A percentile compares a stretch with the other conserved stretches of the same genome.
phyloP scores from a whole-genome alignment of 768 basidiomycete species.

The Lactarius sp. region DNA sequence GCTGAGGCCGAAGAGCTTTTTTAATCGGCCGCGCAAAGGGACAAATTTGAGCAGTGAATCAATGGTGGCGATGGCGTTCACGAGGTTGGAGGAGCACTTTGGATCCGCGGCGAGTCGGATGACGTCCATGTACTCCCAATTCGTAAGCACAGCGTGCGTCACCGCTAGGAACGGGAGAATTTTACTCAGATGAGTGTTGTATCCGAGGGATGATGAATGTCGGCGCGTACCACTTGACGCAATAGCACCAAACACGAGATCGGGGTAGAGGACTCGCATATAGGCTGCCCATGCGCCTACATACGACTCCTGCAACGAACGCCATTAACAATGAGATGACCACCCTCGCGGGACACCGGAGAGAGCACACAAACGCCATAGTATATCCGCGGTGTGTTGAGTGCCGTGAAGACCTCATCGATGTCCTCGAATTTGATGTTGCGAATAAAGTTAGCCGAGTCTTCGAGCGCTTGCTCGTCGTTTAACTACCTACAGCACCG shows the following conservation, averaged over 20 bases:
- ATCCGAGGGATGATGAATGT: background rate
- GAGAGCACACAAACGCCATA: constrained; percentile 62
- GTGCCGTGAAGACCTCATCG: constrained; percentile 63
- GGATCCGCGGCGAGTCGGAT: constrained; percentile 66
- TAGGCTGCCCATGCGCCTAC: constrained; percentile 93
- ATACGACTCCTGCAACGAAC: constrained; percentile 67
- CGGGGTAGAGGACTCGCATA: constrained; percentile 83
- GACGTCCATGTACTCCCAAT: constrained; percentile 89
- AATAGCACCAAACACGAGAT: constrained; percentile 84
- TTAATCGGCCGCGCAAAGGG: constrained; percentile 48
- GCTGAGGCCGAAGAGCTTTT: constrained; percentile 70
- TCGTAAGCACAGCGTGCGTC: constrained; percentile 74
- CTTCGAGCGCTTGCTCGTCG: constrained; percentile 84
- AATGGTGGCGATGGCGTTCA: constrained; percentile 53
- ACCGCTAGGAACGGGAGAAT: constrained; percentile 46
- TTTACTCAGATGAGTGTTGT: background rate
- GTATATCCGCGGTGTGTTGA: constrained; percentile 82
- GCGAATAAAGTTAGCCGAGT: constrained; percentile 89
- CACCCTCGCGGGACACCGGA: background rate
- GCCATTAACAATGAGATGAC: background rate
- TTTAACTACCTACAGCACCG: constrained; percentile 63
- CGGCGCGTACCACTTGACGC: constrained; percentile 67
- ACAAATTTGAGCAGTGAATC: constrained; percentile 55
- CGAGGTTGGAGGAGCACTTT: constrained; percentile 55
- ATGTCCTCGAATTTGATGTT: constrained; percentile 72